These are phyloP conservation scores for Penicillium egyptiacum DNA, from an alignment of 495 filamentous ascomycete species.

Conservation along the genomic window DNA sequence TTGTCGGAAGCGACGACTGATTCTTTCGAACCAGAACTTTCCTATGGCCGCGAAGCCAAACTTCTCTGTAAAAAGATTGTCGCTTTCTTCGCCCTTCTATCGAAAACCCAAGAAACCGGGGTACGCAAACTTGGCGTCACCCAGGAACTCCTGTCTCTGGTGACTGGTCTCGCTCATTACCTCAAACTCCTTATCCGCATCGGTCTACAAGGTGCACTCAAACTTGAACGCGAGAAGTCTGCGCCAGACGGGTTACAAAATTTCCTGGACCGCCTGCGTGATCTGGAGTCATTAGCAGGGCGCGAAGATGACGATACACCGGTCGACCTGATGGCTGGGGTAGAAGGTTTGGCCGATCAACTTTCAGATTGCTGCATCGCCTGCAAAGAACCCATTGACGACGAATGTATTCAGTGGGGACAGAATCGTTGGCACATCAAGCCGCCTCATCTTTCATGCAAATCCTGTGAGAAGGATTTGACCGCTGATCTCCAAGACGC, in stretches of 20 bases:
- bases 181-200: constrained; percentile 97
- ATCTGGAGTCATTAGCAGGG: constrained; percentile 66
- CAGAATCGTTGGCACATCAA: constrained; percentile 79
- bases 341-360: constrained; percentile 69
- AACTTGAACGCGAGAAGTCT: constrained; percentile 80
- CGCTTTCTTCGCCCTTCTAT: constrained; percentile 90
- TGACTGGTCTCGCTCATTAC: constrained; percentile 97
- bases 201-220: constrained; percentile 88
- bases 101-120: constrained; percentile 89
- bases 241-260: constrained; percentile 70
- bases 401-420: constrained; percentile 74
- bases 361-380: constrained; percentile 76
- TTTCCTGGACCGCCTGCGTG: constrained; percentile 78
- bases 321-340: constrained; percentile 70
- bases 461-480: constrained; percentile 71
- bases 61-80: constrained; percentile 99
- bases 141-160: constrained; percentile 90
- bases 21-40: constrained; percentile 58
- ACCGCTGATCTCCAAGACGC: constrained; percentile 62
- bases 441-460: constrained; percentile 69
- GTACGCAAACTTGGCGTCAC: constrained; percentile 89
- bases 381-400: constrained; percentile 88
- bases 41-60: constrained; percentile 93
- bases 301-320: constrained; percentile 63
- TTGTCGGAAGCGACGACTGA: constrained; percentile 16